Base-by-base conservation (phyloP, 106 monocot genomes). In the Dendrobium nobile region DNA sequence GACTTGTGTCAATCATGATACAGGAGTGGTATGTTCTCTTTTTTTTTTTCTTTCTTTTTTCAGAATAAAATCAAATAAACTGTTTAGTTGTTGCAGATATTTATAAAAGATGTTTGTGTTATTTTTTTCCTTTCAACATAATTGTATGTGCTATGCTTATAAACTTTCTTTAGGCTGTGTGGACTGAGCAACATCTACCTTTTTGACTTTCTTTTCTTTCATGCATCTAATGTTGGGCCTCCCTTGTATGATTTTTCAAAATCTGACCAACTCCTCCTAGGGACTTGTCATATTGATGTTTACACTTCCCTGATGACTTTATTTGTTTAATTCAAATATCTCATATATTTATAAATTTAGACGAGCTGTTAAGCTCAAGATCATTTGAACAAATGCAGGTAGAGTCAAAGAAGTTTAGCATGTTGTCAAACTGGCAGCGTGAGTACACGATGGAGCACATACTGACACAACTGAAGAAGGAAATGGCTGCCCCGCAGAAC, bases 361-460 rank as follows among this genome's bases (percentile, higher is more conserved):
- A 61, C 61, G 4, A 61, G 19, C 61, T 22, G 61, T 24, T 64
- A 26, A 64, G 64, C 64, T 64, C 64, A 64, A 24, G 26, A 0
- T 64, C 26, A 26, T n/a, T 64, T 64, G 64, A 64, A 70, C 41
- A 17, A 59, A 43, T 76, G 73, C 76, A 82, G 82, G 82, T 82
- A 64, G 82, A 82, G 61, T 61, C 82, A 17, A 82, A 76, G 75
- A 82, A 82, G 59, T 76, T 82, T 8, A 44, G 45, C 61, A 82
- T 82, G 75, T 41, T 82, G 54, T 54, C 82, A 47, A 82, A 82
- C 40, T 82, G 81, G 81, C 81, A 81, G 81, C 73, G 81, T 0
- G 81, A 81, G 37, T 75, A 81, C 81, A 81, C 81, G n/a, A 82
- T 82, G 82, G 76, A 82, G 82, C 56, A 40, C 26, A 45, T 82